phyloP scores from a whole-genome alignment of 2,329 filamentous ascomycete species.

The Endoconidiophora laricicola region DNA sequence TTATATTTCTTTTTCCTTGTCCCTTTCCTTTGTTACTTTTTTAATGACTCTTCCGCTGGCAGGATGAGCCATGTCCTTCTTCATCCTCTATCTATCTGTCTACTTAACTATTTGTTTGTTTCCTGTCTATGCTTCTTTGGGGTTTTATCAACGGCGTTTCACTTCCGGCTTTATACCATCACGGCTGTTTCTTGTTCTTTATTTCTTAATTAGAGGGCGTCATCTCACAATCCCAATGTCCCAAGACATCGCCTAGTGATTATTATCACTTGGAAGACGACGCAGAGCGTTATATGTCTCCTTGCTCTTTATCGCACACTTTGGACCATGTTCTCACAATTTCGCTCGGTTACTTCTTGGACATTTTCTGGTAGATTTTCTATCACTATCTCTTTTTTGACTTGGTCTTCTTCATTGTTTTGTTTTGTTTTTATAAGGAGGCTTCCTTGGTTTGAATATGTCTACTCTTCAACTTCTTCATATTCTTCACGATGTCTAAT shows the following conservation, averaged over 20 bases:
- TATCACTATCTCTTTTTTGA: conserved; percentile 14
- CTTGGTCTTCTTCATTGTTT: conserved; percentile 12
- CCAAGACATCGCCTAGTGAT: neutral
- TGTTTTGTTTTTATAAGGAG: too few relatives aligned
- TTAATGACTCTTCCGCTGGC: neutral
- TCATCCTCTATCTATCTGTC: conserved; percentile 4
- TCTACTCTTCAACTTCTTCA: neutral
- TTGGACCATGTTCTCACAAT: too few relatives aligned
- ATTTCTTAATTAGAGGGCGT: conserved; percentile 3
- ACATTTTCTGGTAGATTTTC: neutral
- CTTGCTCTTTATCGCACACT: conserved; percentile 14
- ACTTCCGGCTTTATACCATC: conserved; percentile 3
- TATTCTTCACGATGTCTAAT: conserved; percentile 6
- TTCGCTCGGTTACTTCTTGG: neutral
- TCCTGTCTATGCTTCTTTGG: conserved; percentile 6
- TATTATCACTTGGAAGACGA: conserved; percentile 1
- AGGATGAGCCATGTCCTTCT: conserved; percentile 1
- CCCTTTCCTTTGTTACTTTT: conserved; percentile 11
- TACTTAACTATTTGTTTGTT: conserved; percentile 5
- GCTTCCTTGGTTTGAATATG: too few relatives aligned
- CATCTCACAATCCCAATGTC: neutral
- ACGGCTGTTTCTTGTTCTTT: neutral
- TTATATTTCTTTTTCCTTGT: conserved; percentile 13
- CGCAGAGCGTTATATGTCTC: conserved; percentile 14
- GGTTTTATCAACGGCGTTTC: conserved; percentile 6